These are phyloP conservation scores for Homolaphlyctis polyrhiza DNA, from an alignment of 371 early-diverging fungal species.

Conservation along the genomic window DNA sequence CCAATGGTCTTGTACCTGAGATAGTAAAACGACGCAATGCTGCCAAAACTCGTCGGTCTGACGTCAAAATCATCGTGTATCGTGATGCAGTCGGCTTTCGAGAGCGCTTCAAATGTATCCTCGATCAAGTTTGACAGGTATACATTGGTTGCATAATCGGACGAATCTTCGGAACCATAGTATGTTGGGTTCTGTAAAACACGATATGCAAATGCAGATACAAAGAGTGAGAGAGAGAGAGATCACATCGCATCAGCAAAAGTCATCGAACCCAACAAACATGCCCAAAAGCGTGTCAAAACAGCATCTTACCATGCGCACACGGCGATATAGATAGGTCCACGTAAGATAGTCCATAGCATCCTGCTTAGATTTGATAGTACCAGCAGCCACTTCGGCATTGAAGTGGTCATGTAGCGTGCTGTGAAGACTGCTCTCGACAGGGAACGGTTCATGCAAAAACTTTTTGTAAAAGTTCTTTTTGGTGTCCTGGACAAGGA, in stretches of 20 bases:
- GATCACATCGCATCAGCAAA: no score
- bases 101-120: constrained; percentile 59
- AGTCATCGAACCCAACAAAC: constrained; percentile 49
- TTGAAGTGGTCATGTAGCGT: constrained; percentile 78
- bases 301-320: constrained; percentile 49
- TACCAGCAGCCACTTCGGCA: constrained; percentile 85
- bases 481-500: constrained; percentile 85
- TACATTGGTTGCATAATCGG: constrained; percentile 59
- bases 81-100: constrained; percentile 66
- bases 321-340: constrained; percentile 90
- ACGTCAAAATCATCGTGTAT: constrained; percentile 43
- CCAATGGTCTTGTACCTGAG: constrained; percentile 74
- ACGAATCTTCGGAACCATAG: constrained; percentile 80
- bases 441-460: constrained; percentile 70
- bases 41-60: constrained; percentile 64
- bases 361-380: constrained; percentile 82
- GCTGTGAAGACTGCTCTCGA: constrained; percentile 44
- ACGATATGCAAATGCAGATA: no score
- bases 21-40: constrained; percentile 87
- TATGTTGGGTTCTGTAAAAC: constrained; percentile 78
- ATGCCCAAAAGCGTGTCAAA: constrained; percentile 15
- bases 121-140: constrained; percentile 77
- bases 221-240: no score
- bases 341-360: constrained; percentile 90
- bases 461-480: constrained; percentile 97